phyloP scores from a whole-genome alignment of 345 rosid species.

The Cochlearia excelsa region DNA sequence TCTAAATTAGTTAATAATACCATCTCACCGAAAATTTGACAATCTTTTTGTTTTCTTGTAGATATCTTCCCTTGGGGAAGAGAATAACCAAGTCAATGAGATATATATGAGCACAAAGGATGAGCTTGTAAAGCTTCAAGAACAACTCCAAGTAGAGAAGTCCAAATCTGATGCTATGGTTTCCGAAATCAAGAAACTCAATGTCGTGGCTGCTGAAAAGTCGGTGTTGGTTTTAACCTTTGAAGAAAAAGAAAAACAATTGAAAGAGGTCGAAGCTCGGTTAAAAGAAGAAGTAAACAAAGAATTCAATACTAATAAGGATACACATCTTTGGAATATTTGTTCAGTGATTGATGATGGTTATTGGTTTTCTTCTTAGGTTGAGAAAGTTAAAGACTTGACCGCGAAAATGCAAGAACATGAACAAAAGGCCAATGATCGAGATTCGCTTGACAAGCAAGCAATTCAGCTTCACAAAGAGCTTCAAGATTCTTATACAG shows the following conservation, averaged over 20 bases:
- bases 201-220: conserved; percentile 49
- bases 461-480: conserved; percentile 55
- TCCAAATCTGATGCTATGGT: conserved; percentile 46
- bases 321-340: neutral
- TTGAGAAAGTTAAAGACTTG: conserved; percentile 44
- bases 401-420: conserved; percentile 50
- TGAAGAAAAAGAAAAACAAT: conserved; percentile 61
- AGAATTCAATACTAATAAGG: neutral
- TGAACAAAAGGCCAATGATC: conserved; percentile 38
- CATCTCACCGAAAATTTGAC: neutral
- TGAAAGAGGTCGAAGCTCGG: conserved; percentile 45
- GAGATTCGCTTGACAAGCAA: conserved; percentile 44
- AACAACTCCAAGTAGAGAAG: conserved; percentile 49
- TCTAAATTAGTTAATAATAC: conserved; percentile 7
- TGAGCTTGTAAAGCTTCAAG: conserved; percentile 72
- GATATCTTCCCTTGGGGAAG: conserved; percentile 72
- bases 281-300: conserved; percentile 49
- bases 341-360: conserved; percentile 1
- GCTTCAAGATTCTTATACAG: conserved; percentile 44
- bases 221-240: conserved; percentile 50
- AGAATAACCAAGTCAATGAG: conserved; percentile 61
- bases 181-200: conserved; percentile 54
- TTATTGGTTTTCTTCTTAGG: conserved; percentile 30
- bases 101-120: conserved; percentile 55
- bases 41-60: conserved; percentile 29